Base-by-base conservation (phyloP, 257 asterid genomes). In the Eucommia ulmoides region DNA sequence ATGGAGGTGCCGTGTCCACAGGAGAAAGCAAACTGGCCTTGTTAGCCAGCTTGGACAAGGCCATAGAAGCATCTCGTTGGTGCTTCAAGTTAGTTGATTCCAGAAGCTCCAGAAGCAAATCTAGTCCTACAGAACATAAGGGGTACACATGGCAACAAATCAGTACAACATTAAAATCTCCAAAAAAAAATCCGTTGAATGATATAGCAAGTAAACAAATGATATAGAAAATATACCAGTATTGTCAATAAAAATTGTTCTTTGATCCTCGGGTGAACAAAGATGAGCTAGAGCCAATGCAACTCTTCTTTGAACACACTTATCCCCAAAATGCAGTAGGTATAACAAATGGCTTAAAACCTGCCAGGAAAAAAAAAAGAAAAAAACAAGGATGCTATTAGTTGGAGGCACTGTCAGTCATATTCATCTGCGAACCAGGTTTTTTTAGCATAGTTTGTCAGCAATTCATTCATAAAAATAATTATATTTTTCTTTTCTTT, bases 1-100 rank as follows among this genome's bases (percentile, higher is more conserved):
- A 91, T 23, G 89, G 97, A 60, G 99, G 99, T 68, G 99, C 99
- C 23, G 97, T 89, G 74, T 91, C 97, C 44, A 79, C 57, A 20
- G 91, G 80, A 58, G 94, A 86, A 58, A 81, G 82, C 24, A 88
- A 73, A 76, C 69, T 81, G 3, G 83, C 93, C 75, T 87, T 91
- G 58, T 67, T 66, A 33, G 97, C 84, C 74, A 91, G 61, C 65
- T 70, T 81, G 76, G 83, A 81, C 53, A 91, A 62, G 47, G 99
- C 99, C 60, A 74, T 51, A 20, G 99, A 81, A 64, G 83, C 71
- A 56, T 87, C 97, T 56, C 64, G 63, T 67, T 86, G 95, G 68
- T 83, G 63, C 58, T 75, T 91, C 23, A 61, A 24, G 71, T 65
- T 74, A 12, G 76, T 45, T 21, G 95, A 81, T 65, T 72, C 91